Evolutionary conservation across 1,284 basidiomycete genomes (phyloP), one percentile per base, ranked within the genome.

Genomic region (Leccinum solheimii): DNA sequence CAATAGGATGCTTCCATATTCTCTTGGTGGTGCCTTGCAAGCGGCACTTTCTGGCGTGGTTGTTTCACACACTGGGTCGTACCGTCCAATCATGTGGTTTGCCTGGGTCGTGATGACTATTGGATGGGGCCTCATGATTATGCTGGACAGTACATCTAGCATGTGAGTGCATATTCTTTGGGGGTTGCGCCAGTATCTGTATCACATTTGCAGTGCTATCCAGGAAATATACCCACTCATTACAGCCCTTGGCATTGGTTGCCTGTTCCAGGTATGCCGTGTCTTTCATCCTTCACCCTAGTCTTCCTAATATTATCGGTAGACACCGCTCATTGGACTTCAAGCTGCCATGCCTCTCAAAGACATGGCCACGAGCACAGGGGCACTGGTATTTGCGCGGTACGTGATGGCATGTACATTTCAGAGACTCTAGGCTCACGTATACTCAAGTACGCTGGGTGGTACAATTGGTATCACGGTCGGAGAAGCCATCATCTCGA

Each of bases 341-440:
- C 81, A 82, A 62, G 78, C 77, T 14, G 73, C 78, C 9, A 82
- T 83, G 78, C 81, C 81, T n/a, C 27, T 78, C 7, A 75, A 74
- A 32, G 79, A 81, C 57, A 79, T 80, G 75, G 87, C 66, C 68
- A 78, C 80, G 1, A 72, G 70, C 30, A 80, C 78, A 4, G 69
- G 72, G 1, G 70, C 77, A 16, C 72, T 75, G 52, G 53, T 70
- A 0, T 69, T 80, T 27, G 21, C 80, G 36, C 72, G 77, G 75
- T 76, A 58, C 27, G 67, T 57, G 16, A 32, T 36, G 36, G 16
- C 8, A 16, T 14, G 23, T 32, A 5, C 48, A 11, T 59, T 1
- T 61, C 23, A 9, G 19, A 23, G 0, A 34, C 50, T 3, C 6
- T 36, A 26, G 19, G 32, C 11, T 66, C 30, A 58, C 3, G 27